These are phyloP conservation scores for Ceratocystis colombiana DNA, from an alignment of 2,329 filamentous ascomycete genomes.

Conservation along the genomic window DNA sequence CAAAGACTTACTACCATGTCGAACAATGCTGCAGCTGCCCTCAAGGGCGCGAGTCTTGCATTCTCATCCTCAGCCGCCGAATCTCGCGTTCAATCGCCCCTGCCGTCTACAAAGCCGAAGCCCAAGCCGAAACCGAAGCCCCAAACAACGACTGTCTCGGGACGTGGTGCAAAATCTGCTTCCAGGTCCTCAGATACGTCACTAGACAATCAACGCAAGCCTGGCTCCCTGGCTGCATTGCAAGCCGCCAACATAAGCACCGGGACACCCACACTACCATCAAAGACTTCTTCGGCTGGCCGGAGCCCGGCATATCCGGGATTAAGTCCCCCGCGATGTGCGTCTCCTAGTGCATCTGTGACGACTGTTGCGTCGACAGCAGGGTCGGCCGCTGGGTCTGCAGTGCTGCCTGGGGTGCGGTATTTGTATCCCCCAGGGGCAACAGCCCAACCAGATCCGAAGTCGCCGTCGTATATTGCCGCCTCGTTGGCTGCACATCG, in stretches of 20 bases:
- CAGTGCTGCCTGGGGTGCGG: slow-evolving; percentile 11
- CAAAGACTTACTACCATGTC: not conserved
- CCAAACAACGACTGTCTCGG: not conserved
- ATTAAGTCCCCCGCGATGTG: not conserved
- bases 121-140: slow-evolving; percentile 14
- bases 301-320: not conserved
- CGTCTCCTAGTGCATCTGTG: slow-evolving; percentile 17
- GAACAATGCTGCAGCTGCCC: slow-evolving; percentile 17
- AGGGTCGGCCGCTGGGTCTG: not conserved
- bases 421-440: slow-evolving; percentile 18
- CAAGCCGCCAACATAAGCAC: slow-evolving; percentile 16
- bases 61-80: slow-evolving; percentile 12
- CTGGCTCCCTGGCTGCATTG: slow-evolving; percentile 13
- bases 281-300: not conserved
- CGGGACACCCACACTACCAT: not conserved
- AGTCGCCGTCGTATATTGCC: slow-evolving; percentile 32
- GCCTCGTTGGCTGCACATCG: slow-evolving; percentile 46
- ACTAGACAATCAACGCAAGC: not conserved
- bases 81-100: not conserved
- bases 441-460: slow-evolving; percentile 6
- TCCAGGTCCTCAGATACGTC: not conserved
- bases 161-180: not conserved
- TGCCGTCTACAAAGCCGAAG: not conserved
- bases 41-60: slow-evolving; percentile 13
- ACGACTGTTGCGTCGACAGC: not conserved